These are phyloP conservation scores for Chamaenerion angustifolium DNA, from an alignment of 345 rosid genomes.

Conservation along the genomic window DNA sequence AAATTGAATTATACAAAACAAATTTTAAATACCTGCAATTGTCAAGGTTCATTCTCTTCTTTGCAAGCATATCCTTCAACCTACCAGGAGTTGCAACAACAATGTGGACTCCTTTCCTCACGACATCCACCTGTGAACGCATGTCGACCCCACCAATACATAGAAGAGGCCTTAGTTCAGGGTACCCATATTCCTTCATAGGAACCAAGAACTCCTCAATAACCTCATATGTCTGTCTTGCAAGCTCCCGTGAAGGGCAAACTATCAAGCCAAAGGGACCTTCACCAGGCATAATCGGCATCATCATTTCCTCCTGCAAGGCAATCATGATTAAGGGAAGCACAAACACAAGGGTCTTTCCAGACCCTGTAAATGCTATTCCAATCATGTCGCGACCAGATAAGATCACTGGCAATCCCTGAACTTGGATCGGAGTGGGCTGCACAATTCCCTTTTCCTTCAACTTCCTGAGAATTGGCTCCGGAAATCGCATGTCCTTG, in stretches of 20 bases:
- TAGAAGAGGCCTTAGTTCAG: slow-evolving; percentile 58
- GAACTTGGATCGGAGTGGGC: slow-evolving; percentile 92
- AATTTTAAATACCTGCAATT: slow-evolving; percentile 51
- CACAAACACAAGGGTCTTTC: slow-evolving; percentile 76
- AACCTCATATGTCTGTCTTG: slow-evolving; percentile 80
- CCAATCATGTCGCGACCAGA: slow-evolving; percentile 85
- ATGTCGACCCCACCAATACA: slow-evolving; percentile 92
- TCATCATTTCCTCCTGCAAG: slow-evolving; percentile 77
- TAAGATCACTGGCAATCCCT: slow-evolving; percentile 73
- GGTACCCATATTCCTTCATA: slow-evolving; percentile 48
- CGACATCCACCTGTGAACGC: slow-evolving; percentile 79
- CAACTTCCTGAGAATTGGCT: slow-evolving; percentile 45
- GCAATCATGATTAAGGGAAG: slow-evolving; percentile 85
- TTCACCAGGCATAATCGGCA: slow-evolving; percentile 73
- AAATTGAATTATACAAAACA: background rate
- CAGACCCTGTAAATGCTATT: slow-evolving; percentile 81
- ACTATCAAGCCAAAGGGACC: slow-evolving; percentile 74
- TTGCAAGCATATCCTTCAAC: slow-evolving; percentile 88
- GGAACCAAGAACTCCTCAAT: slow-evolving; percentile 66
- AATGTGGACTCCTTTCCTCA: slow-evolving; percentile 76
- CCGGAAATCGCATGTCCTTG: slow-evolving; percentile 77
- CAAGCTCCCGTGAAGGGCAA: slow-evolving; percentile 89
- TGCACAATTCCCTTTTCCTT: slow-evolving; percentile 83
- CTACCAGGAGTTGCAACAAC: slow-evolving; percentile 97
- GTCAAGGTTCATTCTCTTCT: slow-evolving; percentile 84